These are phyloP conservation scores for Psilocybe tampanensis DNA, from an alignment of 768 basidiomycete genomes.

Conservation along the genomic window DNA sequence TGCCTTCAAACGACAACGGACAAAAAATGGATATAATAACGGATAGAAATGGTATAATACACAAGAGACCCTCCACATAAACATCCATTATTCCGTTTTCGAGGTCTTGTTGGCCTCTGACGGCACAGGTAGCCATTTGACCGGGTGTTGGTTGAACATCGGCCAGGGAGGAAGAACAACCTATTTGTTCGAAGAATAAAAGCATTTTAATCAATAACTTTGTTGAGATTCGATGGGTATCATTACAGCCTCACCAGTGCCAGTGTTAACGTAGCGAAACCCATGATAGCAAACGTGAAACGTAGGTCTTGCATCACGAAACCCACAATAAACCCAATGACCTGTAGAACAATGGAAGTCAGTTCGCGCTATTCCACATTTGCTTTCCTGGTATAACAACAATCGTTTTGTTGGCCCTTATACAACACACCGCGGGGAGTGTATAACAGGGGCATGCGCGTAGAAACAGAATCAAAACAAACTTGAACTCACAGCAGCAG, in stretches of 20 bases:
- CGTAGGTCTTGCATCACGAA: constrained; percentile 57
- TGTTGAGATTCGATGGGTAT: neutral
- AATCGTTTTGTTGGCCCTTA: neutral
- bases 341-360: constrained; percentile 33
- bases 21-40: neutral
- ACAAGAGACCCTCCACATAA: neutral
- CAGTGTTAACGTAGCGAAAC: constrained; percentile 37
- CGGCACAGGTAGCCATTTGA: constrained; percentile 54
- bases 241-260: constrained; percentile 39
- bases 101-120: constrained; percentile 12
- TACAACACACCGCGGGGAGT: constrained; percentile 48
- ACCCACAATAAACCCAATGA: constrained; percentile 57
- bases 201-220: neutral
- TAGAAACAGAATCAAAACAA: no score
- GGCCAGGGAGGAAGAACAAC: constrained; percentile 72
- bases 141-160: constrained; percentile 61
- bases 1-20: neutral
- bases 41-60: neutral
- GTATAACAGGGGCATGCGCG: no score
- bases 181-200: no score
- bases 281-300: constrained; percentile 54
- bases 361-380: neutral
- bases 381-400: neutral
- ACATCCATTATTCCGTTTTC: constrained; percentile 26
- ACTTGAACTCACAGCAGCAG: constrained; percentile 52